These are phyloP conservation scores for Cornus florida DNA, from an alignment of 148 eudicot genomes.

Conservation along the genomic window DNA sequence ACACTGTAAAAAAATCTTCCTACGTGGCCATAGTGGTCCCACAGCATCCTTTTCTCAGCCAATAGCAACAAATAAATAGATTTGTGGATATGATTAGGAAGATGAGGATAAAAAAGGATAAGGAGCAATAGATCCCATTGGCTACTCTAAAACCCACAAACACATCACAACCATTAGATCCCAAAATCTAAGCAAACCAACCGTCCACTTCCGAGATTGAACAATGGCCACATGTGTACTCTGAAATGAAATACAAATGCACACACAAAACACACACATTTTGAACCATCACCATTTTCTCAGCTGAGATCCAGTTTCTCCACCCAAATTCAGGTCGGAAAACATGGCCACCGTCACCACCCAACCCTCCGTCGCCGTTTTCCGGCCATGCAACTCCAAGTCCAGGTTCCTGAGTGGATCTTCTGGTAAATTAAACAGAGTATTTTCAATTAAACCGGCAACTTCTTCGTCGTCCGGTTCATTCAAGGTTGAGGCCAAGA, in stretches of 20 bases:
- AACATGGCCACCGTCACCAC: conserved; percentile 84
- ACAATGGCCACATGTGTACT: conserved; percentile 50
- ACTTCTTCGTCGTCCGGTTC: conserved; percentile 35
- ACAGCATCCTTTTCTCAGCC: conserved; percentile 31
- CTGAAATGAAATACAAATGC: conserved; percentile 29
- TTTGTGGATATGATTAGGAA: conserved; percentile 49
- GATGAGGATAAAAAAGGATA: conserved; percentile 84
- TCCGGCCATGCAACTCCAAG: conserved; percentile 67
- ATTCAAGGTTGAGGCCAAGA: conserved; percentile 85
- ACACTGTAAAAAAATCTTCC: not conserved
- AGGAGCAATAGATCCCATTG: conserved; percentile 38
- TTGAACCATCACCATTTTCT: not conserved
- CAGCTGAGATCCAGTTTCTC: not conserved
- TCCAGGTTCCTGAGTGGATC: conserved; percentile 60
- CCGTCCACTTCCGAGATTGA: conserved; percentile 24
- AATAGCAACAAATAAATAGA: conserved; percentile 53
- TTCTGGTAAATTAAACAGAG: conserved; percentile 61
- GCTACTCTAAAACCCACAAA: conserved; percentile 25
- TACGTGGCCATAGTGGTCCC: conserved; percentile 23
- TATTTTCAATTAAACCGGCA: conserved; percentile 37
- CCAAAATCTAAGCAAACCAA: conserved; percentile 35
- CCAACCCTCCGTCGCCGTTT: conserved; percentile 74
- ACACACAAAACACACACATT: conserved; percentile 15
- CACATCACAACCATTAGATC: conserved; percentile 52
- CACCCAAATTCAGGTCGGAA: conserved; percentile 14